Evolutionary conservation across 2,329 filamentous ascomycete genomes (phyloP).

Genomic region (Trichophyton simii): DNA sequence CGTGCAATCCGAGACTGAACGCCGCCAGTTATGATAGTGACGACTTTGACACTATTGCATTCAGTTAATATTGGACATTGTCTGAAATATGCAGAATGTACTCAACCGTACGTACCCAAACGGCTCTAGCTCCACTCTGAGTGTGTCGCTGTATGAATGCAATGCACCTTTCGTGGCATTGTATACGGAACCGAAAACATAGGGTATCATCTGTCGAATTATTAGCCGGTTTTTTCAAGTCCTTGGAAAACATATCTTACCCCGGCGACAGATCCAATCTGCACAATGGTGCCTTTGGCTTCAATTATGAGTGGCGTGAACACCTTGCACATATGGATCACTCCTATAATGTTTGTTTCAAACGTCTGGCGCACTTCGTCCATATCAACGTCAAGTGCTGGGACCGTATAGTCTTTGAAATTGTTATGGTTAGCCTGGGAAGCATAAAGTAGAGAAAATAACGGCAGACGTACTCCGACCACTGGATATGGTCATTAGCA

Average conservation of each 20-base stretch:
- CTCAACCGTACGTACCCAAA: conserved; percentile 23
- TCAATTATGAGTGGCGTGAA: conserved; percentile 44
- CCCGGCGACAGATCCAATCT: conserved; percentile 35
- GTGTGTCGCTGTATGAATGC: conserved; percentile 45
- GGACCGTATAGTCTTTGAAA: conserved; percentile 41
- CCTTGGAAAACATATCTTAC: conserved; percentile 15
- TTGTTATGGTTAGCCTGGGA: background rate
- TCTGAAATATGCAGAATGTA: background rate
- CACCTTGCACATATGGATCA: conserved; percentile 46
- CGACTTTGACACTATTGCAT: conserved; percentile 36
- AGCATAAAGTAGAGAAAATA: no score
- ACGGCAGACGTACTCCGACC: conserved; percentile 8
- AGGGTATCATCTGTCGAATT: conserved; percentile 27
- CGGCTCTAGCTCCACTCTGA: conserved; percentile 46
- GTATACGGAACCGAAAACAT: conserved; percentile 39
- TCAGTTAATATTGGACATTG: background rate
- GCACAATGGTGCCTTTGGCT: conserved; percentile 34
- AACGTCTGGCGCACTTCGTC: conserved; percentile 37
- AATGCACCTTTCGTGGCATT: conserved; percentile 49
- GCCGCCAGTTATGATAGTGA: conserved; percentile 47
- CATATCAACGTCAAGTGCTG: conserved; percentile 43
- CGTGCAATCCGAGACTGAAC: conserved; percentile 48
- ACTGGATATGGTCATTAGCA: background rate
- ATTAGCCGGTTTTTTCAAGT: background rate
- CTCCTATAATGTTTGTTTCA: conserved; percentile 45